phyloP scores from a whole-genome alignment of 176 grass and related monocot species.

The Paspalum vaginatum region DNA sequence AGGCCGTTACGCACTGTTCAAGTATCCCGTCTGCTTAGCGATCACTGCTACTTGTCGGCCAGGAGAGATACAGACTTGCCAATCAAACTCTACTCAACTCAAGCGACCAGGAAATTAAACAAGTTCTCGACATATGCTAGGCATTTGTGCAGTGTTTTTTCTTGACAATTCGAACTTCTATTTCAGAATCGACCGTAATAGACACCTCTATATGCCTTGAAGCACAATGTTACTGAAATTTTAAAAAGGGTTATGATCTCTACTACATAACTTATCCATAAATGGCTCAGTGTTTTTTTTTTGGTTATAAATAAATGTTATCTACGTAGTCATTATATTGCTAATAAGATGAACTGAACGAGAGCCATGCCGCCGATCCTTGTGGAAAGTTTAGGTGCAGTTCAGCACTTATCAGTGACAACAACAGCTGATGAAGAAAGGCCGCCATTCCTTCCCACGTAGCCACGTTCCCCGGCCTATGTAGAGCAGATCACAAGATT shows the following conservation, averaged over 20 bases:
- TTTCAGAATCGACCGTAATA: background rate
- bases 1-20: slow-evolving; percentile 31
- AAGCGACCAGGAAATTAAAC: background rate
- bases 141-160: background rate
- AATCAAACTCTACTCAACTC: background rate
- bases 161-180: background rate
- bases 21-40: background rate
- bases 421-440: slow-evolving; percentile 7
- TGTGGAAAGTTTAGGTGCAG: slow-evolving; percentile 1
- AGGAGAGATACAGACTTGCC: background rate
- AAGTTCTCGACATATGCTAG: background rate
- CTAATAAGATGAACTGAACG: background rate
- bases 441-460: background rate
- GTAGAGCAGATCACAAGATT: slow-evolving; percentile 36
- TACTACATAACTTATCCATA: background rate
- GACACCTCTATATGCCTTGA: background rate
- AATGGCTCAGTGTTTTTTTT: background rate
- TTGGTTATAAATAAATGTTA: background rate
- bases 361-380: background rate
- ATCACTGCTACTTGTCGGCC: background rate
- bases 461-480: background rate
- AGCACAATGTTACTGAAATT: background rate
- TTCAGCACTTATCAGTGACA: background rate
- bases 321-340: background rate
- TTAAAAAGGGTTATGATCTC: background rate